phyloP scores from a whole-genome alignment of 2,329 filamentous ascomycete species.

The Pseudonectria foliicola region DNA sequence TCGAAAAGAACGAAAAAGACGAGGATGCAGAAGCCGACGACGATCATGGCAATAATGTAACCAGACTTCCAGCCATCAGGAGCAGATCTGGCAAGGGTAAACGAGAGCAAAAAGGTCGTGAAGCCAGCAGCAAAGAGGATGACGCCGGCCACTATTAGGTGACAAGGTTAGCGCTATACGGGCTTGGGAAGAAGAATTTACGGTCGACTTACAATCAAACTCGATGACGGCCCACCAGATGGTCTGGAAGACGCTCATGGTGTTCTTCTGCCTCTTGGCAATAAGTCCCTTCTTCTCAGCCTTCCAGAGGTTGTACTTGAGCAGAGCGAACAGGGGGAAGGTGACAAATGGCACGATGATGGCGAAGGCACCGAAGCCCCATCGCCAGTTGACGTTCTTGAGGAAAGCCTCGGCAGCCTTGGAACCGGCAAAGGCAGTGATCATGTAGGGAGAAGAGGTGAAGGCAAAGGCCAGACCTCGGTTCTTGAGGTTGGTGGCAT shows the following conservation, averaged over 20 bases:
- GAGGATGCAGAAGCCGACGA: conserved; percentile 53
- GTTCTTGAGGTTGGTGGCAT: conserved; percentile 42
- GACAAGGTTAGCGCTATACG: conserved; percentile 1
- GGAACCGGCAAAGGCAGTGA: conserved; percentile 34
- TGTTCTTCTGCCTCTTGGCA: conserved; percentile 26
- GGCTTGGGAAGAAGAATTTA: no score
- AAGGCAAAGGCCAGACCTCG: conserved; percentile 33
- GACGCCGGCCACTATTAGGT: conserved; percentile 39
- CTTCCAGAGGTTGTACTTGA: conserved; percentile 48
- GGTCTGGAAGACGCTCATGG: conserved; percentile 39
- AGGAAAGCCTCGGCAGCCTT: conserved; percentile 26
- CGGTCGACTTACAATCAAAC: conserved; percentile 43
- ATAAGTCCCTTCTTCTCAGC: conserved; percentile 45
- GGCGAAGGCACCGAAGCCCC: conserved; percentile 50
- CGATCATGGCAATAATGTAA: conserved; percentile 53
- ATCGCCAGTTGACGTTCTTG: conserved; percentile 27
- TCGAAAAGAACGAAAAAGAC: conserved; percentile 51
- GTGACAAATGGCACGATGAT: conserved; percentile 50
- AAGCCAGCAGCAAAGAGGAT: conserved; percentile 51
- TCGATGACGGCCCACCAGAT: conserved; percentile 45
- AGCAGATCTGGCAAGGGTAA: conserved; percentile 46
- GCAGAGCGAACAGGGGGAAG: conserved; percentile 46
- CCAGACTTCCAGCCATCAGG: conserved; percentile 43
- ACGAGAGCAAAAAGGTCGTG: conserved; percentile 56
- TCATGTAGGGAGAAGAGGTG: conserved; percentile 38